Evolutionary conservation across 768 basidiomycete genomes (phyloP), one percentile per base, ranked within the genome.

Genomic region (Coprinopsis strossmayeri): DNA sequence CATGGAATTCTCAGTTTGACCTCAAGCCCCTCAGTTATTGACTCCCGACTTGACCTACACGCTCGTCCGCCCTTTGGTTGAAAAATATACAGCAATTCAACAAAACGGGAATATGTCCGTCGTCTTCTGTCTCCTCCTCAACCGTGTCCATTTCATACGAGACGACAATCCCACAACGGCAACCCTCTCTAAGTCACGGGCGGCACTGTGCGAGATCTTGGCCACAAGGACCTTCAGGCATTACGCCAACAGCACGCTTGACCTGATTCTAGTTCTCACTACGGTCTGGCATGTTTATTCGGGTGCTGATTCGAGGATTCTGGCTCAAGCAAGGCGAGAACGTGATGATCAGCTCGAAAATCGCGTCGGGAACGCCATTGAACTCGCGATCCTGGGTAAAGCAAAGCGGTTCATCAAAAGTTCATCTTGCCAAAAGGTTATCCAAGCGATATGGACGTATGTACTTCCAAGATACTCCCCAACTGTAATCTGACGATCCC

Each of bases 11-110:
- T 40, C 1, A 1, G 17, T 32, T 23, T 24, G 49, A 35, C 12
- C 17, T 46, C 17, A 41, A 46, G 1, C 23, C 30, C 27, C 2
- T 42, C 64, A 94, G 84, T 71, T 96, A 38, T 77, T 76, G 1
- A 83, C 85, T 1, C 90, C 94, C 1, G 94, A 97, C 62, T 76
- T 93, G 28, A 91, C 87, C 1, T 96, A 96, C 61, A 87, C 90
- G 1, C 82, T 97, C 53, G 74, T 95, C 47, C 85, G 83, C 30
- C 94, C 94, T 0, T 73, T 97, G 26, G 79, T 84, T 40, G 87
- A 93, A 50, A 95, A 93, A 68, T 96, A 96, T 64, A 68, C 77
- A 25, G 72, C 73, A 9, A 67, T 92, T 42, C 87, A 90, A 59
- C 74, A 71, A 23, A 61, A 71, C 38, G 84, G 86, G 21, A 97